Evolutionary conservation across 2,329 filamentous ascomycete species (phyloP).

Genomic region (Penicillium verrucosum): DNA sequence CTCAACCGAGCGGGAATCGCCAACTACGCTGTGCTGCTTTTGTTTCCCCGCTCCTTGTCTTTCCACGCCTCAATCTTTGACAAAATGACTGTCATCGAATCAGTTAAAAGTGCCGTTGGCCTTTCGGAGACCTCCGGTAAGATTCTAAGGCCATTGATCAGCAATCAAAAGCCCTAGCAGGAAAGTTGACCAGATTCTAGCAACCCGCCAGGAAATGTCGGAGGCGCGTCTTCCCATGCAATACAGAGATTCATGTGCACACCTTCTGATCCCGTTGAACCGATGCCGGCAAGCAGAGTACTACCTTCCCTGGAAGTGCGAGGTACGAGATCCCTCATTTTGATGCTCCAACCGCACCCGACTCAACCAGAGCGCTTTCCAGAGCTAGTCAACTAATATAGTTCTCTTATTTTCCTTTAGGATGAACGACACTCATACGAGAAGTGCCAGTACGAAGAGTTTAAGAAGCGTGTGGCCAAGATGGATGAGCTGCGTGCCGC

Average conservation of each 20-base stretch:
- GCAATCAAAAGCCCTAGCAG: constrained; percentile 6
- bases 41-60: constrained; percentile 15
- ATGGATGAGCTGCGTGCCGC: constrained; percentile 93
- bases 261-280: constrained; percentile 93
- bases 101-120: constrained; percentile 49
- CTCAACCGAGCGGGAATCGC: constrained; percentile 28
- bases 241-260: constrained; percentile 94
- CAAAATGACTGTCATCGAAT: constrained; percentile 48
- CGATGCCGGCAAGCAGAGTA: constrained; percentile 87
- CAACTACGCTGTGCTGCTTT: constrained; percentile 24
- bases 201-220: constrained; percentile 79
- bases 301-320: constrained; percentile 97
- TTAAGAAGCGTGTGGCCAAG: constrained; percentile 97
- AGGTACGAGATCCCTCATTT: constrained; percentile 58
- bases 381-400: constrained; percentile 3
- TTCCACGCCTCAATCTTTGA: constrained; percentile 12
- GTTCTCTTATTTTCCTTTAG: constrained; percentile 47
- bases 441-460: constrained; percentile 98
- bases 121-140: constrained; percentile 41
- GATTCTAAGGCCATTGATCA: constrained; percentile 28
- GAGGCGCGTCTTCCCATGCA: constrained; percentile 81
- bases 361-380: neutral
- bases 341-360: neutral
- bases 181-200: constrained; percentile 22
- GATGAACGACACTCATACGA: constrained; percentile 97